Base-by-base conservation (phyloP, 129 eudicot genomes). In the Artemisia argyi region DNA sequence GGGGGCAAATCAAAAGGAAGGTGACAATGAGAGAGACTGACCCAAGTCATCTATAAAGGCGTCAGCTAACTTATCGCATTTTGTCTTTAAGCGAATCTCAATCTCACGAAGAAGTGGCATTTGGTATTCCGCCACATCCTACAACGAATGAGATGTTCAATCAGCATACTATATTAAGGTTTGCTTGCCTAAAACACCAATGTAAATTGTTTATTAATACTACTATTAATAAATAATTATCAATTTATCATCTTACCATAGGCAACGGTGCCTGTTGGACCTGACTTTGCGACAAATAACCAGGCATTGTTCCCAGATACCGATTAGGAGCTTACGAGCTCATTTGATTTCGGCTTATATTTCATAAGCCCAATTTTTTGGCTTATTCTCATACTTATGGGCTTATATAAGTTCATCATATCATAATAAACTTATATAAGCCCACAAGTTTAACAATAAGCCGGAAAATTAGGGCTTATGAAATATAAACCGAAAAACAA, bases 101-200 rank as follows among this genome's bases (percentile, higher is more conserved):
- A 95, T 86, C 82, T 95, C 97, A 65, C 85, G 91, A 68, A 89
- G 86, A 79, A 95, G 94, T 56, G 91, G 82, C 78, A 90, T 82
- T 75, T 90, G 97, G 78, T 95, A 95, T 62, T 95, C 97, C 24
- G 91, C 82, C 80, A 77, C 88, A 71, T 88, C 99, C 99, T 95
- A 71, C 76, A 86, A 75, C 57, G 17, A 55, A 19, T 71, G 49
- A 30, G 60, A 68, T 59, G 7, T 69, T 55, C 50, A 54, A 14
- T 58, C 50, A 28, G 46, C 10, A 39, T 39, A 22, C 17, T 20
- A 7, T 53, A 17, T 44, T 30, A 44, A 61, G 12, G 26, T 15
- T 24, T 39, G 9, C 11, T 7, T 7, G 46, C 46, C n/a, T 39
- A 39, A 10, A 54, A 73, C 44, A 73, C 59, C 7, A 64, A 78